phyloP scores from a whole-genome alignment of 73 alveolate species.

The Stentor coeruleus region DNA sequence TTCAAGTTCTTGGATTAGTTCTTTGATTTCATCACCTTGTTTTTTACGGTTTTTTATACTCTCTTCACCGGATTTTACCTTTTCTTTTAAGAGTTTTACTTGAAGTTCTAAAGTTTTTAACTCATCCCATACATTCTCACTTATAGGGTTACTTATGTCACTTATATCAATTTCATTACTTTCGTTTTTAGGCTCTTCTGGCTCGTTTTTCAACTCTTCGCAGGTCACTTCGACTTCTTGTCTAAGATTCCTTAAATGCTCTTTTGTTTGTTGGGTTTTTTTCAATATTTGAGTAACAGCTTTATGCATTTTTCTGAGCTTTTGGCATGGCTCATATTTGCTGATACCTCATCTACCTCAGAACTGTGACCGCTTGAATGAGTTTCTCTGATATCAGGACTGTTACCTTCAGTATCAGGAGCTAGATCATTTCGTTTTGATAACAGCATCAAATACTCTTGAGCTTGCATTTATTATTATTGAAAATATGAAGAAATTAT shows the following conservation, averaged over 20 bases:
- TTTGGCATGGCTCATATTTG: not conserved
- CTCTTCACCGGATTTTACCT: not conserved
- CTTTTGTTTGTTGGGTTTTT: not conserved
- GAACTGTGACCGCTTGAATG: not conserved
- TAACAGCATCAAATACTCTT: too few relatives aligned
- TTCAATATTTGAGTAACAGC: not conserved
- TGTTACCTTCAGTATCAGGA: not conserved
- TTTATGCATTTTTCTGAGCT: not conserved
- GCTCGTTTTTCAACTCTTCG: conserved; percentile 5
- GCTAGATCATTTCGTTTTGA: too few relatives aligned
- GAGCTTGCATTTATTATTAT: too few relatives aligned
- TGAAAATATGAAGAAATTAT: too few relatives aligned
- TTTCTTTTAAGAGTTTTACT: not conserved
- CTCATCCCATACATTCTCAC: not conserved
- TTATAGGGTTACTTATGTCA: not conserved
- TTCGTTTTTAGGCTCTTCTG: not conserved
- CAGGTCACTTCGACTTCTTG: conserved; percentile 12
- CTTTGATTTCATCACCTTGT: not conserved
- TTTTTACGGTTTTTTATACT: not conserved
- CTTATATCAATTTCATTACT: not conserved
- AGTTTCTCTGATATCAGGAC: not conserved
- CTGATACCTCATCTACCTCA: not conserved
- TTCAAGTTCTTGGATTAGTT: not conserved
- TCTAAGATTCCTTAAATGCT: not conserved
- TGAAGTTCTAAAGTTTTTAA: not conserved